Evolutionary conservation across 768 basidiomycete genomes (phyloP), one percentile per base, ranked within the genome.

Genomic region (Rhodocollybia butyracea): DNA sequence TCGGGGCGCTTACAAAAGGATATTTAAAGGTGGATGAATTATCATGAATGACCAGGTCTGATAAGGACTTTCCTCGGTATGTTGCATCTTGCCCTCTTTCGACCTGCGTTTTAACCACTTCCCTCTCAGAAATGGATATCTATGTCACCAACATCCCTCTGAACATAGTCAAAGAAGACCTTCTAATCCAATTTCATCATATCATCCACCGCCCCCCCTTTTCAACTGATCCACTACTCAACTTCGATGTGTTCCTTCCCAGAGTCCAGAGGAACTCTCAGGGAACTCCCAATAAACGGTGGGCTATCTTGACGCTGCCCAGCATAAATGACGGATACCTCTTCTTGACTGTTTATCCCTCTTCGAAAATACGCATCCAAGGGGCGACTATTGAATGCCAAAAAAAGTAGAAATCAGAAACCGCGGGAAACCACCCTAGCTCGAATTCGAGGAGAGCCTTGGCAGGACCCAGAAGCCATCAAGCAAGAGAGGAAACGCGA

Each of bases 181-280:
- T 50, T 19, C n/a, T 50, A 17, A 26, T 38, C 8, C 21, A 50
- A 17, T 38, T 50, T 24, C 48, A 50, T 50, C 48, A 34, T 34
- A 50, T 50, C 48, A 50, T 50, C 17, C 48, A 50, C 32, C 48
- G 48, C 5, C 5, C 48, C 6, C 48, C 48, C 10, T 50, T 50
- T 17, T 5, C 24, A 4, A 36, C 21, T 15, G 24, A 50, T 13
- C 48, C 48, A 22, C n/a, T 24, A 34, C 31, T 50, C 5, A 50
- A 50, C 38, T 50, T 50, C 19, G 48, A 50, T 8, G 13, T 50
- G 1, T 50, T 36, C n/a, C 21, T 50, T 19, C 15, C 27, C 22
- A 50, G 26, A 34, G 8, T 24, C 15, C 48, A 24, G 32, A 39
- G 38, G 5, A 40, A 40, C 39, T 13, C 15, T 17, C 39, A 19